These are phyloP conservation scores for Lachancea cidri DNA, from an alignment of 805 yeast species.

Conservation along the genomic window DNA sequence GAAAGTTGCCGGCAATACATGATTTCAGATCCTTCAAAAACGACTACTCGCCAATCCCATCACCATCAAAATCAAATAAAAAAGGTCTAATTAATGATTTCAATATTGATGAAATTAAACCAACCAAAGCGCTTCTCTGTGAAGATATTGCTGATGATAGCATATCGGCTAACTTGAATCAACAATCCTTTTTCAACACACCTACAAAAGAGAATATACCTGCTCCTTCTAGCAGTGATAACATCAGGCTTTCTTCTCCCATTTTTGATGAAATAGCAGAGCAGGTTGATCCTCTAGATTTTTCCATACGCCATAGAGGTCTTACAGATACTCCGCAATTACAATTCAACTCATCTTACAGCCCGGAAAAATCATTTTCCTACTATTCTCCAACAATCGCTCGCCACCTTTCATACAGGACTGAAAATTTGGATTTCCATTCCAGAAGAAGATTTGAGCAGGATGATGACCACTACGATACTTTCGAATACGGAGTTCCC, in stretches of 20 bases:
- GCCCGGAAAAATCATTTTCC: constrained; percentile 25
- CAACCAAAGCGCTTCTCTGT: too few species aligned
- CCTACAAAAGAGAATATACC: too few species aligned
- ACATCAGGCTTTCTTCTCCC: too few species aligned
- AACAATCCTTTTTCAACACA: too few species aligned
- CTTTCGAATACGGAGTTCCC: constrained; percentile 14
- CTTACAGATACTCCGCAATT: constrained; percentile 2
- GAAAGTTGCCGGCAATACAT: constrained; percentile 62
- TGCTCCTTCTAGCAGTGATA: too few species aligned
- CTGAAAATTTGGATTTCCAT: constrained; percentile 18
- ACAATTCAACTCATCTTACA: constrained; percentile 15
- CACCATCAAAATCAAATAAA: constrained; percentile 13
- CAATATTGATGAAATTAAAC: constrained; percentile 7
- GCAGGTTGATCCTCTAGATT: neutral
- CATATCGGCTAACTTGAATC: too few species aligned
- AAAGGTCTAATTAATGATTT: constrained; percentile 26
- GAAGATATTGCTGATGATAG: too few species aligned
- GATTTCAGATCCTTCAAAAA: constrained; percentile 58
- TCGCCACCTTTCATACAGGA: constrained; percentile 24
- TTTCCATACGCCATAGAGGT: neutral
- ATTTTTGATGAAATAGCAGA: neutral
- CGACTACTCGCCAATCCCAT: constrained; percentile 33
- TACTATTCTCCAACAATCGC: constrained; percentile 33
- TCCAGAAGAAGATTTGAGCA: constrained; percentile 27
- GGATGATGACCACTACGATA: constrained; percentile 22